These are phyloP conservation scores for Populus davidiana DNA, from an alignment of 345 rosid species.

Conservation along the genomic window DNA sequence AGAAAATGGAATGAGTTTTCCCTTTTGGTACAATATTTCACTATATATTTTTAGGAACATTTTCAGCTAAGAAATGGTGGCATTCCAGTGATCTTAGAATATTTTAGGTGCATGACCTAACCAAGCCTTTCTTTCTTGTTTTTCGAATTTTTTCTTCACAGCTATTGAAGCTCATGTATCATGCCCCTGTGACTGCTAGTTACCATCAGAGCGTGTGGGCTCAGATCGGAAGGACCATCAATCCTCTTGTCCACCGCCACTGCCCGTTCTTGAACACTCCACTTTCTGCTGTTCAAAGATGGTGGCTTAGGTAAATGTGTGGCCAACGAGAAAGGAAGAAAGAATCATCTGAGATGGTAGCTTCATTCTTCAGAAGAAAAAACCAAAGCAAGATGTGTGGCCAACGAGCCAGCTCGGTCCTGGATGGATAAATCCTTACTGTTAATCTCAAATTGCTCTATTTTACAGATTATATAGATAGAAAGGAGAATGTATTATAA, in stretches of 20 bases:
- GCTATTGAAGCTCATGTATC: slow-evolving; percentile 95
- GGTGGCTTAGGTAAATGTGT: slow-evolving; percentile 75
- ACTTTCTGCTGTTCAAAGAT: slow-evolving; percentile 63
- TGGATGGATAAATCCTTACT: neutral
- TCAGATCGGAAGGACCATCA: slow-evolving; percentile 58
- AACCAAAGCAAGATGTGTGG: neutral
- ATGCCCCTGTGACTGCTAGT: slow-evolving; percentile 81
- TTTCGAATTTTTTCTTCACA: slow-evolving; percentile 23
- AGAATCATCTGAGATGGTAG: neutral
- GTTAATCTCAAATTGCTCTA: neutral
- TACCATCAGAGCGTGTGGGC: slow-evolving; percentile 91
- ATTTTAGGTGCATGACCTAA: neutral
- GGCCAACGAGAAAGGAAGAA: neutral
- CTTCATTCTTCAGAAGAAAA: neutral
- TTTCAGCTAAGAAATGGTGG: no score
- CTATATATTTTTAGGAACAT: neutral
- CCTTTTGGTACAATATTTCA: neutral
- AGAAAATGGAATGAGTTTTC: neutral
- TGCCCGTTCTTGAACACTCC: slow-evolving; percentile 77
- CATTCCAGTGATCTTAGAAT: neutral
- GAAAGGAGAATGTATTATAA: neutral
- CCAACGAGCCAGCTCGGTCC: neutral
- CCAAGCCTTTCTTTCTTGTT: neutral
- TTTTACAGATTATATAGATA: neutral
- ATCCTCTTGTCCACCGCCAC: slow-evolving; percentile 59